phyloP scores from a whole-genome alignment of 192 early-diverging fungal species.

The Backusella luteola region DNA sequence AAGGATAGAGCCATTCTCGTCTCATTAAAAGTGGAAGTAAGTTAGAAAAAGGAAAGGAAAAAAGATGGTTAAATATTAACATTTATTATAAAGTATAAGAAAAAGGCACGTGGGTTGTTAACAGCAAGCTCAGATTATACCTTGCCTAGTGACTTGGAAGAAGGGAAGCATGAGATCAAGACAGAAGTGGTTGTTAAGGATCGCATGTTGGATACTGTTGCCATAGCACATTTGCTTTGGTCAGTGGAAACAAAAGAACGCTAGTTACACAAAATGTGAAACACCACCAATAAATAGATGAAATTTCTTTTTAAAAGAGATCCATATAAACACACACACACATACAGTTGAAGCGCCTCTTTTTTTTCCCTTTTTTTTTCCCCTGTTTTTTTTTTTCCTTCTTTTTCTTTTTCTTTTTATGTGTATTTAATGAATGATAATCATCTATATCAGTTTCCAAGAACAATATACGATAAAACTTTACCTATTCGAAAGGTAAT shows the following conservation, averaged over 20 bases:
- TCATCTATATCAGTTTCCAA: slow-evolving; percentile 14
- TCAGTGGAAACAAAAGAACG: slow-evolving; percentile 37
- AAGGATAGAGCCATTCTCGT: slow-evolving; percentile 51
- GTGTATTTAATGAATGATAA: slow-evolving; percentile 10
- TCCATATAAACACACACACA: neutral
- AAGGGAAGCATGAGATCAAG: slow-evolving; percentile 28
- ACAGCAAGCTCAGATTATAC: slow-evolving; percentile 39
- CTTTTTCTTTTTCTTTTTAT: slow-evolving; percentile 12
- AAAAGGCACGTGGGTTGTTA: slow-evolving; percentile 42
- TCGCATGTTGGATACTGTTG: slow-evolving; percentile 46
- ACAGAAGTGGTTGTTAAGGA: slow-evolving; percentile 51
- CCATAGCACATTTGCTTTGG: slow-evolving; percentile 46
- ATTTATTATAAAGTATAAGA: slow-evolving; percentile 30
- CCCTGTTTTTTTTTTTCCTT: neutral
- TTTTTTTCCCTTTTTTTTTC: slow-evolving; percentile 7
- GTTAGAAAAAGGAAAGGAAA: neutral
- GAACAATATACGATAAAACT: slow-evolving; percentile 4
- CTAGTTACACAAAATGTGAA: neutral
- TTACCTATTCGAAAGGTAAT: slow-evolving; percentile 4
- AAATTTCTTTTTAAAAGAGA: neutral
- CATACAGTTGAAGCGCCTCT: neutral
- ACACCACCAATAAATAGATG: slow-evolving; percentile 9
- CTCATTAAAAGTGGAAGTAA: slow-evolving; percentile 53
- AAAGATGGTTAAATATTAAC: too few species aligned
- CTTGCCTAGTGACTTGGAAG: neutral